Base-by-base conservation (phyloP, 352 stramenopile genomes). In the Pilasporangium apinafurcum region DNA sequence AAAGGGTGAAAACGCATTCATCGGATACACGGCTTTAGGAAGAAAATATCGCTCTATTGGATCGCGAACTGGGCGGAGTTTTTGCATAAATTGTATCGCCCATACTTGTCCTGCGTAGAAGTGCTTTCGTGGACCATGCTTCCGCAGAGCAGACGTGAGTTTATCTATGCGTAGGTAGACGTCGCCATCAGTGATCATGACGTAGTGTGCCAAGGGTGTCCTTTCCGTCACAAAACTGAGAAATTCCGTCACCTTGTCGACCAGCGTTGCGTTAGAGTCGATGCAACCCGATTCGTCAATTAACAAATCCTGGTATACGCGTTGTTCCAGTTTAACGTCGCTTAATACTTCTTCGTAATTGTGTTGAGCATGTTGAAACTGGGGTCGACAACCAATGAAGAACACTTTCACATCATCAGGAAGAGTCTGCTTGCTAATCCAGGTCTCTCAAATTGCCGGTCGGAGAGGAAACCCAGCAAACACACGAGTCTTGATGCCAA, bases 141-240 rank as follows among this genome's bases (percentile, higher is more conserved):
- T 12, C 14, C 56, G 29, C 47, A 7, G 12, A 44, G 50, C 5
- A 31, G 37, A 32, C 8, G 54, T 22, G 4, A 69, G 18, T 35
- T 51, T 12, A 21, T 74, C 59, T 17, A 64, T 37, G 20, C 47
- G 58, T 4, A 79, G 47, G 21, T 73, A 78, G 9, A 79, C 37
- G 29, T 82, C 63, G 30, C 78, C 68, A 35, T 82, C 67, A 9
- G 57, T 51, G 24, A 81, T 58, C 61, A 82, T 68, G 2, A 80
- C 48, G 44, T 75, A 80, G 17, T 50, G 27, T 4, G 48, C 34
- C 8, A 37, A 34, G 0, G 54, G 21, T 22, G 48, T 47, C 0
- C 41, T 7, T 4, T 29, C 38, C 1, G 34, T 32, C 24, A 41
- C 44, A 20, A 62, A 57, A 14, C 45, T 35, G 8, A 68, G 26